A percentile compares a stretch with the other conserved stretches of the same genome.
These are phyloP conservation scores for Chrysophaeum taylorii DNA, from an alignment of 352 stramenopile species.

Conservation along the genomic window DNA sequence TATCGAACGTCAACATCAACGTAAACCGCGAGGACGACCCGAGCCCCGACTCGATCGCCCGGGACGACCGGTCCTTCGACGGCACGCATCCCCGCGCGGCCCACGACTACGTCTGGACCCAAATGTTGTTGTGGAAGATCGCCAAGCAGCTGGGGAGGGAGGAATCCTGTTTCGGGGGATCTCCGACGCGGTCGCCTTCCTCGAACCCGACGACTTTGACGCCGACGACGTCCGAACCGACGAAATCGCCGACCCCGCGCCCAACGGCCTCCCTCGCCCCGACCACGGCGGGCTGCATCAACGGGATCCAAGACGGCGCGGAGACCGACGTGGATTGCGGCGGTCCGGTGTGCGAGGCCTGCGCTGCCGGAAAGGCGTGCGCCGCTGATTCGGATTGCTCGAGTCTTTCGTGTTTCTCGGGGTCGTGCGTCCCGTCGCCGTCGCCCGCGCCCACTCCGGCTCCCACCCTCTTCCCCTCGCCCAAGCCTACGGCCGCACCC, in stretches of 20 bases:
- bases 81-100: background rate
- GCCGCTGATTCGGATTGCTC: conserved; percentile 13
- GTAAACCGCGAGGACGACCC: background rate
- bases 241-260: background rate
- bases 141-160: background rate
- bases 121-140: background rate
- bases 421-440: background rate
- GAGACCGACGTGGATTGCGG: conserved; percentile 34
- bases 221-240: too few relatives aligned
- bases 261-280: too few relatives aligned
- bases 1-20: too few relatives aligned
- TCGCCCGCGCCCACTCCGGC: background rate
- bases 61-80: conserved; percentile 11
- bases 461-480: too few relatives aligned
- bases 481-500: too few relatives aligned
- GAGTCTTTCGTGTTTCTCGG: background rate
- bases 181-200: too few relatives aligned
- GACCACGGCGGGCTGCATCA: conserved; percentile 16
- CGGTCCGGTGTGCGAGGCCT: conserved; percentile 17
- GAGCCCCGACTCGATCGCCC: too few relatives aligned
- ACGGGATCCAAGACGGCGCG: conserved; percentile 25
- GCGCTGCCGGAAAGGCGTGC: conserved; percentile 15
- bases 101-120: background rate
- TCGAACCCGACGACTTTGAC: too few relatives aligned
- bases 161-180: background rate